phyloP scores from a whole-genome alignment of 148 eudicot species.

The Fagopyrum homotropicum region DNA sequence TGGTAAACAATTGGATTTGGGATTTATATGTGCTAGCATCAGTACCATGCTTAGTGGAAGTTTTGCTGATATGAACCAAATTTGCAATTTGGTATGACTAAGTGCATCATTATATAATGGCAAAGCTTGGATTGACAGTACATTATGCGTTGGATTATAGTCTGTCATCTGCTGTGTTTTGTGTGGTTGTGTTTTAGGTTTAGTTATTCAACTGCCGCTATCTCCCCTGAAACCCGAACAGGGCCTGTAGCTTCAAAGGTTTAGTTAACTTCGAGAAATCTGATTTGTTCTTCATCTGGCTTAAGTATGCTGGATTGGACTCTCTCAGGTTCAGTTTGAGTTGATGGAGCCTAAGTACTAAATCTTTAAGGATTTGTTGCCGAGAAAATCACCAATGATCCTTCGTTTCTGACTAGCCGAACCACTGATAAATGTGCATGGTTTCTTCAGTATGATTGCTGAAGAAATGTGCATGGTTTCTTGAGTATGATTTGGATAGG shows the following conservation, averaged over 20 bases:
- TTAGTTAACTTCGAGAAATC: conserved; percentile 5
- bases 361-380: conserved; percentile 12
- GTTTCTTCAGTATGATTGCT: conserved; percentile 1
- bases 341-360: conserved; percentile 16
- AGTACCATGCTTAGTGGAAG: too few species aligned
- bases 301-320: conserved; percentile 11
- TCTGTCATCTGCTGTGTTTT: too few species aligned
- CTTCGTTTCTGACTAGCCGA: background rate
- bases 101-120: too few species aligned
- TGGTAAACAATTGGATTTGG: too few species aligned
- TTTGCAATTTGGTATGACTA: too few species aligned
- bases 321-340: conserved; percentile 19
- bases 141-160: too few species aligned
- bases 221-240: background rate
- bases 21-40: too few species aligned
- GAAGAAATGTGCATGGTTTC: conserved; percentile 19
- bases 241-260: conserved; percentile 7
- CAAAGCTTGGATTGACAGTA: too few species aligned
- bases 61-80: too few species aligned
- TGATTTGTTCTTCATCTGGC: conserved; percentile 9
- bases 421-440: background rate
- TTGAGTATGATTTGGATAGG: conserved; percentile 17
- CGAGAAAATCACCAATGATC: conserved; percentile 3
- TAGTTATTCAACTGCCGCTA: background rate
- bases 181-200: background rate